Conservation (phyloP, 1,284 basidiomycete genomes). For the Malassezia slooffiae region DNA sequence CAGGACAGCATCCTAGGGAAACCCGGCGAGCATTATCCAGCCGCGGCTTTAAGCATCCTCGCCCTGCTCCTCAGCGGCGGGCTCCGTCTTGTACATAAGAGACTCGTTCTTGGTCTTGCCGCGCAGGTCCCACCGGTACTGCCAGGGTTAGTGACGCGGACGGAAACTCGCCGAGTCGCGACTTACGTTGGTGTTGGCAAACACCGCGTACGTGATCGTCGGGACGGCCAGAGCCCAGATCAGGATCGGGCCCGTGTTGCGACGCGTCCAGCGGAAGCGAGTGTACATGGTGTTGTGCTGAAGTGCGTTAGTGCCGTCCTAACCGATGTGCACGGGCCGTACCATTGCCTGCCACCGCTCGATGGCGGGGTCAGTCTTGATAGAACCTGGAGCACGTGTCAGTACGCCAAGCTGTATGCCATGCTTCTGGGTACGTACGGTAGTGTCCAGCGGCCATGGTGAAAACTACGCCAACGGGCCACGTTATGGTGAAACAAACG, state of each 20-base stretch:
- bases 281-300: conserved; percentile 43
- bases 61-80: no score
- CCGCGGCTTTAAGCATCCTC: no score
- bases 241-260: conserved; percentile 22
- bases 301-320: not conserved
- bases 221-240: conserved; percentile 32
- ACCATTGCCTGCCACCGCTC: conserved; percentile 42
- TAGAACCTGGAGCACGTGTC: conserved; percentile 23
- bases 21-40: no score
- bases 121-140: conserved; percentile 33
- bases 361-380: conserved; percentile 40
- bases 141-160: not conserved
- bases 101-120: conserved; percentile 30
- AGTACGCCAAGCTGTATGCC: not conserved
- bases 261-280: conserved; percentile 32
- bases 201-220: conserved; percentile 22
- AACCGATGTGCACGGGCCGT: not conserved
- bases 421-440: conserved; percentile 18
- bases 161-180: no score
- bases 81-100: conserved; percentile 19
- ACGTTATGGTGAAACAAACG: no score
- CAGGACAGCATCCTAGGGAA: no score
- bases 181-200: conserved; percentile 32
- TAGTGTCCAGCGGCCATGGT: conserved; percentile 38
- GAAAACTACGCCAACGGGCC: no score